Evolutionary conservation across 139 green algal genomes (phyloP), one percentile per base, ranked within the genome.

Genomic region (Micractinium conductrix): DNA sequence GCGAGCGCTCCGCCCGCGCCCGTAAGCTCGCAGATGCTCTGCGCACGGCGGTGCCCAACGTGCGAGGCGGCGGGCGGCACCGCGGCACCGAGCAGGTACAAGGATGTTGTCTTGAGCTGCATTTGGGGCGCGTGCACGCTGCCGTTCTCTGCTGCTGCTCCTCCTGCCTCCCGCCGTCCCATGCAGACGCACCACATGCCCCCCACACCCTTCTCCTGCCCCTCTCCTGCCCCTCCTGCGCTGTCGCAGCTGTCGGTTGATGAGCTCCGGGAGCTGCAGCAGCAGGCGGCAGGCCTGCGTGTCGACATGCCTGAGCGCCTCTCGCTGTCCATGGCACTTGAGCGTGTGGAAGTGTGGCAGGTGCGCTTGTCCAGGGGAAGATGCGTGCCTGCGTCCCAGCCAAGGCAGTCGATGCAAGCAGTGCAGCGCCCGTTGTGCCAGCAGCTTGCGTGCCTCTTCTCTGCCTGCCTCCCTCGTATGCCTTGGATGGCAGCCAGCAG

Each of bases 11-110:
- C 40, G 68, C 76, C 24, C 67, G 72, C 2, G 89, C 71, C 0
- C 69, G 86, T n/a, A 88, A 89, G 79, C 80, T 95, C 72, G 87
- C 63, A 14, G 84, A 91, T 14, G 50, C 81, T 0, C 76, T 92
- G 8, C 38, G 75, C 6, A 12, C 35, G 14, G 80, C 86, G 26
- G 76, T 93, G 72, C 88, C 88, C 19, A 80, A 26, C 12, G 33
- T 19, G 60, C 45, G 80, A 8, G 71, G 80, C 38, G 74, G 50
- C 40, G 63, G 72, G 22, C 37, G 80, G 45, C 73, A 81, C 19
- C 69, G 76, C 38, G 48, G 45, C 9, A 38, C 74, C 35, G 79
- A 89, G 44, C 45, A 82, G 76, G 55, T 73, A 10, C 48, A 58
- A 28, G 53, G 53, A 19, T 21, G 19, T 62, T 22, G 8, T n/a